Base-by-base conservation (phyloP, 1,284 basidiomycete species). In the Sutorius eximius region DNA sequence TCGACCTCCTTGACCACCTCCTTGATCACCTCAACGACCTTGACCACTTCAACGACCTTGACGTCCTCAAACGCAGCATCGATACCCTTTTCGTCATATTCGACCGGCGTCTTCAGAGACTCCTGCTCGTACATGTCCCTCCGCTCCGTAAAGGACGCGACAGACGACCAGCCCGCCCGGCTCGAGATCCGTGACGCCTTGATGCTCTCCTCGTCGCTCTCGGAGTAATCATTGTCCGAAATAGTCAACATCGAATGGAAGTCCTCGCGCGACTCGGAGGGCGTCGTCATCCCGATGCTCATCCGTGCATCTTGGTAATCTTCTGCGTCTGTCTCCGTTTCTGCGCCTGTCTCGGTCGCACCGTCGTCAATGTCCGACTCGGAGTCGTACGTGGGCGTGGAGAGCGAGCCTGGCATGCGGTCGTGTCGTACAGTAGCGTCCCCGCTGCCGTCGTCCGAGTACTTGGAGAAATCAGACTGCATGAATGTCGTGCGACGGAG, bases 301-400 rank as follows among this genome's bases (percentile, higher is more conserved):
- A 88, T 86, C 49, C 85, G 77, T 2, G 93, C 93, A 67, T 95
- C 92, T 22, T 89, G 82, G 66, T 91, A 96, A 57, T 91, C 88
- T 22, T 93, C 91, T 13, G 75, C 79, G 49, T 89, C 87, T 0
- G 82, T 82, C 58, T 88, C 87, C 7, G 82, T 83, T 55, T 86
- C 85, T 1, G 78, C 81, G 49, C 85, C 86, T 7, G 84, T 86
- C 66, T 78, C 81, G 1, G 76, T 82, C 57, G 80, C 83, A 51
- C 79, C 82, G 36, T 83, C 81, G 33, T 77, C 74, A 1, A 69
- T 56, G 22, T 74, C 73, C 12, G 72, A 73, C 6, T 79, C 77
- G 12, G 55, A 51, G n/a, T 74, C 74, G 18, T 71, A 71, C 1
- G 55, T 45, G 20, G 51, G 34, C 7, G 52, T 43, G 24, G 59